A percentile compares a stretch with the other conserved stretches of the same genome.
Conservation (phyloP, 2,329 filamentous ascomycete genomes). For the Trichoderma breve region DNA sequence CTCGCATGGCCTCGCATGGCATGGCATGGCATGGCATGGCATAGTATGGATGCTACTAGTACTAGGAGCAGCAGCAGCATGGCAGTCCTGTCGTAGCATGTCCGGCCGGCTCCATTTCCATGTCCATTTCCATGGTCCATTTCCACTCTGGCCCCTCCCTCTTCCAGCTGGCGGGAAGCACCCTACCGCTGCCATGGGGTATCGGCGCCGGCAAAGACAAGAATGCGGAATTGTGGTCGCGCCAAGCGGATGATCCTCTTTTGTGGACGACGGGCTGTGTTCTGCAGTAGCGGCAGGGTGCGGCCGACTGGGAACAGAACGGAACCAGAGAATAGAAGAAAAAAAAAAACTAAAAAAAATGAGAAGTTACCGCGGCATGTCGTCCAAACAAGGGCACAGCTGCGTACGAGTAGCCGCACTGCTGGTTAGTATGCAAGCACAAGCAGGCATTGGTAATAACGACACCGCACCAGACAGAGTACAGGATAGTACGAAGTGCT, state of each 20-base stretch:
- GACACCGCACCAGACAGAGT: not conserved
- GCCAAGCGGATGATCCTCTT: slow-evolving; percentile 10
- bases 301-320: not conserved
- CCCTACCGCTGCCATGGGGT: not conserved
- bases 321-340: not conserved
- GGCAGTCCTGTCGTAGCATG: not conserved
- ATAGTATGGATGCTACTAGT: not conserved
- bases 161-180: not conserved
- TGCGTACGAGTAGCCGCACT: not conserved
- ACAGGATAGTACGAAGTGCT: not conserved
- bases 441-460: not conserved
- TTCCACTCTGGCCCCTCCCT: slow-evolving; percentile 3
- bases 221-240: slow-evolving; percentile 5
- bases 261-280: slow-evolving; percentile 6
- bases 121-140: not conserved
- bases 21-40: slow-evolving; percentile 8
- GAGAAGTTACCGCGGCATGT: not conserved
- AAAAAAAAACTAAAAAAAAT: not conserved
- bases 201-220: slow-evolving; percentile 2
- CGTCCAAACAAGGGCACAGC: not conserved
- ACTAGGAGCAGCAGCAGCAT: not conserved
- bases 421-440: not conserved
- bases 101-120: not conserved
- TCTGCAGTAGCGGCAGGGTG: slow-evolving; percentile 13
- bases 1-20: slow-evolving; percentile 19